Evolutionary conservation across 495 filamentous ascomycete genomes (phyloP).

Genomic region (Neurospora sublineolata): DNA sequence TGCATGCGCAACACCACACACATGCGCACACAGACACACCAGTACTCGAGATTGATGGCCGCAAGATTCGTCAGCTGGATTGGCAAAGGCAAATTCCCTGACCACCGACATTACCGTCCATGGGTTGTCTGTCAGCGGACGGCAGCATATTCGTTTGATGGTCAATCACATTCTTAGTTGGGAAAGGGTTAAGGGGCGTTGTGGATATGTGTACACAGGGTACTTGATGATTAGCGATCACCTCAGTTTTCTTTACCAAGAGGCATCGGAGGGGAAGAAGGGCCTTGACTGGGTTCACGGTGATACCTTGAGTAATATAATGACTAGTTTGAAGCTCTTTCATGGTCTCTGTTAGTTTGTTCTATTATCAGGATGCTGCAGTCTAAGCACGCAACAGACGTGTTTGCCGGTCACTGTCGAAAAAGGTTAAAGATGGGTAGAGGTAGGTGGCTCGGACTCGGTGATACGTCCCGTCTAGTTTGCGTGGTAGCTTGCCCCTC

Average conservation of each 20-base stretch:
- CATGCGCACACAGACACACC: not conserved
- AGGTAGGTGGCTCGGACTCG: not conserved
- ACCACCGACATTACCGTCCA: not conserved
- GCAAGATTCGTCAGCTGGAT: not conserved
- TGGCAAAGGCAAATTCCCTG: not conserved
- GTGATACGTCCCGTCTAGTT: not conserved
- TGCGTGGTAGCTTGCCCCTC: not conserved
- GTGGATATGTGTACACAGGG: not conserved
- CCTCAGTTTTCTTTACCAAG: not conserved
- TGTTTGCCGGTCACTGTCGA: not conserved
- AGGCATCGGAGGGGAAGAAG: not conserved
- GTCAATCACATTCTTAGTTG: not conserved
- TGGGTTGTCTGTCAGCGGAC: not conserved
- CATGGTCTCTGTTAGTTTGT: not conserved
- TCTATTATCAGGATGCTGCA: not conserved
- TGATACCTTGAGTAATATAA: not conserved
- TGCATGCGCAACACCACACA: not conserved
- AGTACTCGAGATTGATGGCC: not conserved
- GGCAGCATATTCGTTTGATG: not conserved
- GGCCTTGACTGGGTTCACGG: not conserved
- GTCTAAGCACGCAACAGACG: not conserved
- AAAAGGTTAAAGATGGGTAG: not conserved
- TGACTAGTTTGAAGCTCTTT: not conserved
- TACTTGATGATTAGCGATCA: not conserved
- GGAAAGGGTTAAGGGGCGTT: not conserved